Conservation (phyloP, 805 yeast species). For the Ogataea philodendri region DNA sequence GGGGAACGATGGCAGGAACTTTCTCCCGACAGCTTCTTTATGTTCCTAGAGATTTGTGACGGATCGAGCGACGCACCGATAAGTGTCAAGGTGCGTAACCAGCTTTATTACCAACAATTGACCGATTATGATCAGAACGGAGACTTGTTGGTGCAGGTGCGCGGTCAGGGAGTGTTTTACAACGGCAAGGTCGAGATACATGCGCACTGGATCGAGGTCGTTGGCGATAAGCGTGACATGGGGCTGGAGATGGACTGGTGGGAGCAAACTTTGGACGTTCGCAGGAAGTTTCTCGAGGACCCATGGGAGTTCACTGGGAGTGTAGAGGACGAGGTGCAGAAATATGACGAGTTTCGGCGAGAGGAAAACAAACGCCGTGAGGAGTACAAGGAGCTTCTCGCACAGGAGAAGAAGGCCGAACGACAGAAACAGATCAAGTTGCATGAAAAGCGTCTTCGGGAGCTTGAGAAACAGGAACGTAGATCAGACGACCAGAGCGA, state of each 20-base stretch:
- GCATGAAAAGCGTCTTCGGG: too few relatives aligned
- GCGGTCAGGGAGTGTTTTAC: slow-evolving; percentile 26
- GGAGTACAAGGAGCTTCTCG: background rate
- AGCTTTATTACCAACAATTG: slow-evolving; percentile 24
- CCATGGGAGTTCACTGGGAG: slow-evolving; percentile 37
- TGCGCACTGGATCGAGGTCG: slow-evolving; percentile 28
- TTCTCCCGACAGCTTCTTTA: slow-evolving; percentile 4
- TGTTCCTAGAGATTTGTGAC: slow-evolving; percentile 33
- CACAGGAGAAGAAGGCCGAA: background rate
- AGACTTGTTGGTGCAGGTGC: slow-evolving; percentile 28
- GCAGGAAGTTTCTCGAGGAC: slow-evolving; percentile 22
- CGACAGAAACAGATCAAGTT: too few relatives aligned
- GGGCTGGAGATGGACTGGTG: slow-evolving; percentile 38
- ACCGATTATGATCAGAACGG: slow-evolving; percentile 21
- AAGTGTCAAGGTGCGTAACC: slow-evolving; percentile 26
- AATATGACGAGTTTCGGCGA: slow-evolving; percentile 1
- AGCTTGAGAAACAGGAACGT: too few relatives aligned
- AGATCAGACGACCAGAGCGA: too few relatives aligned
- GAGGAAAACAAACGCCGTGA: background rate
- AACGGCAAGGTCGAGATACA: slow-evolving; percentile 31
- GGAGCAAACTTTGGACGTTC: slow-evolving; percentile 28
- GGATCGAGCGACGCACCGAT: slow-evolving; percentile 28
- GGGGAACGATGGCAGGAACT: slow-evolving; percentile 31
- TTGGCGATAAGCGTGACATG: slow-evolving; percentile 25
- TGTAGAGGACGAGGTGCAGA: slow-evolving; percentile 7